Conservation (phyloP, 345 rosid species). For the Iberis pinnata region DNA sequence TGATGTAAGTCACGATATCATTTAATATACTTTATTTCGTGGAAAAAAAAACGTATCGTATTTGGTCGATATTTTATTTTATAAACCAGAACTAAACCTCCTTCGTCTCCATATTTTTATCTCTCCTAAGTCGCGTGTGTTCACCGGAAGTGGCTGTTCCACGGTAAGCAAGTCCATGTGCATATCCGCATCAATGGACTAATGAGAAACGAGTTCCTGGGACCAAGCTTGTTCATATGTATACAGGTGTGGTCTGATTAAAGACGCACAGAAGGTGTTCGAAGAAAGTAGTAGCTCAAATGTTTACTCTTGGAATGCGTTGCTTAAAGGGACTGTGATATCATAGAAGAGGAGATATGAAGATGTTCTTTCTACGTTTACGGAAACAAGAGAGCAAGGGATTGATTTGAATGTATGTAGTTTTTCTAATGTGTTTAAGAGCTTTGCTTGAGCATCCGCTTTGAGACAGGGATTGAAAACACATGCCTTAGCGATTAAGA, state of each 20-base stretch:
- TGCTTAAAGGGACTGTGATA: conserved; percentile 77
- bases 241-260: conserved; percentile 58
- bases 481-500: conserved; percentile 65
- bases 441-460: conserved; percentile 74
- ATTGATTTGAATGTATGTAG: conserved; percentile 63
- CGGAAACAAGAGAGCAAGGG: conserved; percentile 62
- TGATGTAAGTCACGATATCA: too few relatives aligned
- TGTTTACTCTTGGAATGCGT: conserved; percentile 73
- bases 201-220: conserved; percentile 56
- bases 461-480: conserved; percentile 58
- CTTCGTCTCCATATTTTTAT: too few relatives aligned
- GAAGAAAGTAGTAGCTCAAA: conserved; percentile 42
- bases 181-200: conserved; percentile 61
- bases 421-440: conserved; percentile 65
- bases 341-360: conserved; percentile 51
- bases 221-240: conserved; percentile 60
- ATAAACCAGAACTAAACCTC: too few relatives aligned
- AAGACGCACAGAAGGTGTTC: conserved; percentile 61
- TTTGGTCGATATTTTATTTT: too few relatives aligned
- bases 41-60: too few relatives aligned
- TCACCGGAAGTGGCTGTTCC: too few relatives aligned
- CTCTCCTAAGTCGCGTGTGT: too few relatives aligned
- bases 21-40: too few relatives aligned
- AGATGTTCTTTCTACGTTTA: conserved; percentile 52
- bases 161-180: conserved; percentile 55